Base-by-base conservation (phyloP, 345 rosid genomes). In the Sonneratia alba region DNA sequence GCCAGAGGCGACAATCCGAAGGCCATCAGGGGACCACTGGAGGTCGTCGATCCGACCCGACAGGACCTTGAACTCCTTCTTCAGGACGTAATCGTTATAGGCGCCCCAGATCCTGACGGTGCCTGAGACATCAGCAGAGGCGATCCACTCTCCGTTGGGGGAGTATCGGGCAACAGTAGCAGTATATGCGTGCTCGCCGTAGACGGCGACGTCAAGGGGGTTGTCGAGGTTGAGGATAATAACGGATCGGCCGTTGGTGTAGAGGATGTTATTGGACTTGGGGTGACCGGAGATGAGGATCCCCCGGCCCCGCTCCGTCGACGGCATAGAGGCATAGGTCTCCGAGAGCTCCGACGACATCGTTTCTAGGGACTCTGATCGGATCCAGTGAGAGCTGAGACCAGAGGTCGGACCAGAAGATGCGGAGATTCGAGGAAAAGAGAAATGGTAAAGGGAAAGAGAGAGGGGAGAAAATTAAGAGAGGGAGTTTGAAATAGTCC, bases 101-200 rank as follows among this genome's bases (percentile, higher is more conserved):
- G 97, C 70, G 55, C 97, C 99, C 97, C 99, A 95, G 84, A 95
- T 89, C 85, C 99, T 83, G 22, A 95, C 92, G n/a, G 91, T 81
- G 15, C 99, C 99, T 13, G 97, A 89, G 5, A 77, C 88, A 63
- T 95, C 99, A 10, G 92, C 99, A 2, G 99, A 95, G 67, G 98
- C 98, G 81, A 94, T 80, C 98, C 98, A 94, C 87, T 94, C 99
- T 0, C 99, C 99, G 70, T 92, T 92, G n/a, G 99, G 99, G 3
- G 99, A 95, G 84, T 80, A 95, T 11, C 99, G 83, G 49, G 97
- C 97, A 69, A 92, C 93, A 36, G 97, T 95, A 72, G 91, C 97
- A 64, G 92, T 96, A 76, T 95, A 90, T 13, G 87, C 97, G 69
- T 95, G 99, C 53, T 95, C 99, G 4, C 89, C 96, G 66, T 95